Base-by-base conservation (phyloP, 805 yeast species). In the Wickerhamiella domercqiae region DNA sequence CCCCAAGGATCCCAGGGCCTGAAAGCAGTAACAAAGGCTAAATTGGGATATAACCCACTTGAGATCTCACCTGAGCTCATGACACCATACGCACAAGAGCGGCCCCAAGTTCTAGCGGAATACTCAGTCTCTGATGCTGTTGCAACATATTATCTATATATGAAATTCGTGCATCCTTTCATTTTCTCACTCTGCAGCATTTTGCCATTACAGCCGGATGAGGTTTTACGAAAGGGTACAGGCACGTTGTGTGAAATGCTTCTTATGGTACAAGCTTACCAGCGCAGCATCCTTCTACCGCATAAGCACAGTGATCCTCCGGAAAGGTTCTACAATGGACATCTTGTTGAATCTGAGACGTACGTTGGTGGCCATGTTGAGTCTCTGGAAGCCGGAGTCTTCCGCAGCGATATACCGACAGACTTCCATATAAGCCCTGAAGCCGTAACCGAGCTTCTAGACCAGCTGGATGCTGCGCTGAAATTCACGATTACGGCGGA, bases 121-220 rank as follows among this genome's bases (percentile, higher is more conserved):
- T 90, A 90, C 57, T 93, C 98, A 1, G 99, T 90, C 20, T 93
- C 98, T 40, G 99, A 90, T 67, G 99, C 99, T 9, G 98, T 93
- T 29, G 98, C 98, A 3, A 90, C 99, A 0, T 90, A 86, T 55
- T 90, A 90, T 57, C 64, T 90, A 33, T 90, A 86, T 62, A 86
- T 79, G 73, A 90, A 90, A 59, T 93, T 90, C 54, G 95, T 90
- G 37, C 97, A 86, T 57, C 97, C 97, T 1, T 90, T 90, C 61
- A 78, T 90, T 47, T 84, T 90, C 53, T 90, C 98, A 2, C 71
- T 90, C 41, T 86, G 97, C 58, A 84, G 93, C 9, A 93, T 90
- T 54, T 73, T 90, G 59, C 99, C 99, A 0, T 63, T 90, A 48
- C 83, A 86, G 49, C 98, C 98, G 0, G 99, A 90, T 59, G 98